These are phyloP conservation scores for Tephrocybe sp. DNA, from an alignment of 768 basidiomycete species.

Conservation along the genomic window DNA sequence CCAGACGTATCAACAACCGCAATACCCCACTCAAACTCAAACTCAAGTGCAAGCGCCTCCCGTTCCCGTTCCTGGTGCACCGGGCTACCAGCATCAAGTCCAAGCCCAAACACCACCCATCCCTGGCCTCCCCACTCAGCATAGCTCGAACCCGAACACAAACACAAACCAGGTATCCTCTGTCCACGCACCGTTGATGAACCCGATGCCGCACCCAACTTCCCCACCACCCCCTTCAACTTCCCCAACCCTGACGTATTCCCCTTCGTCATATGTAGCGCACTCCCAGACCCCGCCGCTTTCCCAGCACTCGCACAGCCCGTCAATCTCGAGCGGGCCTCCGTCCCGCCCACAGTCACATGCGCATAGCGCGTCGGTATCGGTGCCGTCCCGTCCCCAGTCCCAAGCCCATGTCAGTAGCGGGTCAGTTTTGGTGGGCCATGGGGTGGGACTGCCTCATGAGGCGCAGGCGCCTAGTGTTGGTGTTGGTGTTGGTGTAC, in stretches of 20 bases:
- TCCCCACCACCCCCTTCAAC: background rate
- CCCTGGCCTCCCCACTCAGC: background rate
- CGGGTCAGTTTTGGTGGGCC: background rate
- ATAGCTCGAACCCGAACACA: background rate
- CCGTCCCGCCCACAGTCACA: slow-evolving; percentile 4
- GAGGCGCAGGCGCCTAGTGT: background rate
- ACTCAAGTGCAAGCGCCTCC: background rate
- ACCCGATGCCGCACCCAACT: slow-evolving; percentile 8
- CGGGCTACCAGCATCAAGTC: background rate
- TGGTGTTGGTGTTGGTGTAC: no score
- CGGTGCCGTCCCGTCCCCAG: background rate
- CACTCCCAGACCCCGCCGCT: background rate
- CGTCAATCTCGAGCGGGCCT: background rate
- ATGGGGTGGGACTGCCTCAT: no score
- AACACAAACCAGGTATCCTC: slow-evolving; percentile 1
- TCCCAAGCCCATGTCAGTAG: background rate
- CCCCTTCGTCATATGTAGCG: background rate
- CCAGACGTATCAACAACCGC: background rate
- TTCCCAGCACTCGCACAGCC: slow-evolving; percentile 2
- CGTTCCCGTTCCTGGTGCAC: background rate
- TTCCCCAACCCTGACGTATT: background rate
- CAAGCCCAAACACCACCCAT: background rate
- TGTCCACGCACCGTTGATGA: background rate
- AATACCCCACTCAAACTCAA: no score
- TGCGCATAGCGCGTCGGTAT: background rate